Evolutionary conservation across 305 asterid species (phyloP).

Genomic region (Striga hermonthica): DNA sequence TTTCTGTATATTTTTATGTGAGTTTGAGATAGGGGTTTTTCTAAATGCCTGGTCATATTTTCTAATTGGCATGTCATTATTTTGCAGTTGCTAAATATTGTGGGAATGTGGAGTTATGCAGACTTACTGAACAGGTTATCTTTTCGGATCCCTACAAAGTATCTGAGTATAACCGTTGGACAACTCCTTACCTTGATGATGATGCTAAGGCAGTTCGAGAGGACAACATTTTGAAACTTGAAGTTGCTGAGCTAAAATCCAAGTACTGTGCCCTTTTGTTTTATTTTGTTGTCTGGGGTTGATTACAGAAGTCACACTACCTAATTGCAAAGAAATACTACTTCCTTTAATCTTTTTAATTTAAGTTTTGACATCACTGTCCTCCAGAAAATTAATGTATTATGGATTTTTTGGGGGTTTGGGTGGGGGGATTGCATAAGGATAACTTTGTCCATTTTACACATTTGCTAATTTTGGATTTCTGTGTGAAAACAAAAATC

Average conservation of each 20-base stretch:
- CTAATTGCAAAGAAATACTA: not conserved
- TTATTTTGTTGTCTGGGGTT: not conserved
- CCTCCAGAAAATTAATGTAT: too few species aligned
- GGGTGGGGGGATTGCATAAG: too few species aligned
- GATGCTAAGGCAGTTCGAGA: constrained; percentile 81
- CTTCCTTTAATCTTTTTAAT: too few species aligned
- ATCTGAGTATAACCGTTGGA: constrained; percentile 73
- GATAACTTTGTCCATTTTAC: too few species aligned
- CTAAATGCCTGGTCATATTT: constrained; percentile 13
- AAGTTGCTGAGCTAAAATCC: constrained; percentile 85
- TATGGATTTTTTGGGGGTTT: too few species aligned
- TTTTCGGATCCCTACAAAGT: constrained; percentile 93
- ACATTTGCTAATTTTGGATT: too few species aligned
- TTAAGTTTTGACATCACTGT: too few species aligned
- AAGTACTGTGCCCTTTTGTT: constrained; percentile 42
- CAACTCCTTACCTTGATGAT: constrained; percentile 82
- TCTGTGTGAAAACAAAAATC: too few species aligned
- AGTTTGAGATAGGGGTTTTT: not conserved
- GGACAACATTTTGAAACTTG: constrained; percentile 76
- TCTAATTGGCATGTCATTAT: constrained; percentile 30
- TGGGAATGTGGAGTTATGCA: constrained; percentile 89
- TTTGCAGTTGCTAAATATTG: constrained; percentile 87
- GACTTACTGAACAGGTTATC: constrained; percentile 87
- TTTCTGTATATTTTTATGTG: too few species aligned
- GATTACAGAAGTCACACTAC: not conserved